Conservation (phyloP, 202 grass and related monocot genomes). For the Cymbopogon flexuosus region DNA sequence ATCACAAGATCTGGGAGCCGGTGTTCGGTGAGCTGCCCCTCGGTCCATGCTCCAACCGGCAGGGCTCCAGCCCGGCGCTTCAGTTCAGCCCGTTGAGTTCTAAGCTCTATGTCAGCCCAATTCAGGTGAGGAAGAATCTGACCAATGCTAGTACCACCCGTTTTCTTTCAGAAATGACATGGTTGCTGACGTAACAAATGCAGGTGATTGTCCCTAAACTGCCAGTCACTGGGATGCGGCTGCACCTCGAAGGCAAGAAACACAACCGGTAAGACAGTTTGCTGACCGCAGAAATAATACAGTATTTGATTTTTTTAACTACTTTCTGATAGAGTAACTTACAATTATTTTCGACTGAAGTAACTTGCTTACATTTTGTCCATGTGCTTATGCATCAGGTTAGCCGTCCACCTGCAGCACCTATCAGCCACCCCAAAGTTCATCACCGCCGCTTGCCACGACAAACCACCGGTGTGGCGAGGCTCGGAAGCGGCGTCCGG, state of each 20-base stretch:
- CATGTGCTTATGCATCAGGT: conserved; percentile 36
- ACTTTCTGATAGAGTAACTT: too few relatives aligned
- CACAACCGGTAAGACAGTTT: conserved; percentile 49
- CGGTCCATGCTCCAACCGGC: conserved; percentile 60
- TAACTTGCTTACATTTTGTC: too few relatives aligned
- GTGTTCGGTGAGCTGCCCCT: conserved; percentile 71
- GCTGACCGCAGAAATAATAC: background rate
- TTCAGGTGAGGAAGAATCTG: conserved; percentile 33
- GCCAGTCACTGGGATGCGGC: conserved; percentile 79
- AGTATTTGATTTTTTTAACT: background rate
- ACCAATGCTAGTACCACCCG: background rate
- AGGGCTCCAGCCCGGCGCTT: conserved; percentile 40
- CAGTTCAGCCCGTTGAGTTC: conserved; percentile 67
- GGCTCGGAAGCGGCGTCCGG: conserved; percentile 46
- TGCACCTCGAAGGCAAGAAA: conserved; percentile 87
- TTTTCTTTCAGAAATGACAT: background rate
- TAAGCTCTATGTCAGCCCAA: conserved; percentile 77
- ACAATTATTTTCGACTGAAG: too few relatives aligned
- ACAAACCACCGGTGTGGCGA: conserved; percentile 46
- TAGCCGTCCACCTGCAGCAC: conserved; percentile 90
- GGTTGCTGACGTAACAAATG: background rate
- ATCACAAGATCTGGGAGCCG: conserved; percentile 70
- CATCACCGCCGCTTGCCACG: conserved; percentile 22
- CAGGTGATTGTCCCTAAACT: conserved; percentile 55
- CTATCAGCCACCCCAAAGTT: conserved; percentile 59